Percentiles rank a stretch among this genome's conserved stretches.
phyloP scores from a whole-genome alignment of 139 green algal species.

The Ettlia oleoabundans region DNA sequence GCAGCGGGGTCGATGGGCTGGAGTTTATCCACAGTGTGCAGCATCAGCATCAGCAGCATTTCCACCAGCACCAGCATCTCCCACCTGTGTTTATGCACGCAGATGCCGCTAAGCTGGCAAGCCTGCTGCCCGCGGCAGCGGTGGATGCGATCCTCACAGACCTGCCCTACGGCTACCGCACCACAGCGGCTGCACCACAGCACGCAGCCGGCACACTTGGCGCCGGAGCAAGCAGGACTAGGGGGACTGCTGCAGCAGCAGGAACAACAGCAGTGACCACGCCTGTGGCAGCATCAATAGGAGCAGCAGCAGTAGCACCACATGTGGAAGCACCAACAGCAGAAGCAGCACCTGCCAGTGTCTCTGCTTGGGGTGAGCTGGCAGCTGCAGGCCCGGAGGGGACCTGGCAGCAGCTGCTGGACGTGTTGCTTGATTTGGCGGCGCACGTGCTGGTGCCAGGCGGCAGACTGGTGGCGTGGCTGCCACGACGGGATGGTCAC shows the following conservation, averaged over 20 bases:
- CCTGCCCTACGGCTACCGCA: slow-evolving; percentile 31
- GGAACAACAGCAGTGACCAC: background rate
- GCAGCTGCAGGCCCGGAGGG: background rate
- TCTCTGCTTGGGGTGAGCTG: too few species aligned
- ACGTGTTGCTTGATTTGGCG: slow-evolving; percentile 1
- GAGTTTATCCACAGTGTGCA: too few species aligned
- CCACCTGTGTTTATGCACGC: background rate
- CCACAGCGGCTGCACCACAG: background rate
- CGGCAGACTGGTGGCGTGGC: slow-evolving; percentile 32
- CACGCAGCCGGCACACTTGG: background rate
- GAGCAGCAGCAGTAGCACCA: background rate
- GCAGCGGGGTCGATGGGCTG: too few species aligned
- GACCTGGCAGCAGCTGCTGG: slow-evolving; percentile 22
- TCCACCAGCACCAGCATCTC: background rate
- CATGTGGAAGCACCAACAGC: background rate
- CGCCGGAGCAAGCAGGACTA: background rate
- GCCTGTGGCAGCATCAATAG: background rate
- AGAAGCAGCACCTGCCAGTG: background rate
- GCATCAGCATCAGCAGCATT: background rate
- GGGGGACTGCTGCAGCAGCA: too few species aligned
- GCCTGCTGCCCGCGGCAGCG: background rate
- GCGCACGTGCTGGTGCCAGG: background rate
- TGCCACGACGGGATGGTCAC: slow-evolving; percentile 7
- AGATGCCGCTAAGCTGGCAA: background rate
- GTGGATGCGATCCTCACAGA: slow-evolving; percentile 11